Percentiles rank a stretch among this genome's conserved stretches.
Conservation (phyloP, 192 early-diverging fungal genomes). For the Dissophora globulifera region DNA sequence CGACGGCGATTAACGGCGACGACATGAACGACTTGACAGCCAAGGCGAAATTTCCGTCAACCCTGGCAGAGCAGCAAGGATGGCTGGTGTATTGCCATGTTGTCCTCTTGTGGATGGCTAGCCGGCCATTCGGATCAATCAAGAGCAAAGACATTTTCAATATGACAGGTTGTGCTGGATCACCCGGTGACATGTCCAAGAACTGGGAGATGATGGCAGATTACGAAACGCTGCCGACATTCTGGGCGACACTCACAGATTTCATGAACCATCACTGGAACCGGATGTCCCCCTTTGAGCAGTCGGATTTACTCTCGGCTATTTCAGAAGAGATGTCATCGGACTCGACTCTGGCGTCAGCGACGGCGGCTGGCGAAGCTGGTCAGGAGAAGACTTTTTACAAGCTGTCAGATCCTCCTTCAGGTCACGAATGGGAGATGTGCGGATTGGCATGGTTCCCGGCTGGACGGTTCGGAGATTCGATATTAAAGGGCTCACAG, state of each 20-base stretch:
- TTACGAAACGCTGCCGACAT: conserved; percentile 27
- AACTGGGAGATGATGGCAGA: too few species aligned
- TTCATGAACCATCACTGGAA: conserved; percentile 52
- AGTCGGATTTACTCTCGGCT: conserved; percentile 45
- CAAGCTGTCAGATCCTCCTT: conserved; percentile 42
- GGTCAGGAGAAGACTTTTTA: conserved; percentile 10
- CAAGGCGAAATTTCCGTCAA: background rate
- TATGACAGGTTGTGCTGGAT: conserved; percentile 34
- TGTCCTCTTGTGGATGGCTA: conserved; percentile 65
- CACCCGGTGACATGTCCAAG: too few species aligned
- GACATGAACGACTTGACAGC: too few species aligned
- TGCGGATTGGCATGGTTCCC: conserved; percentile 62
- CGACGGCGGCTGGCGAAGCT: background rate
- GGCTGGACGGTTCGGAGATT: conserved; percentile 3
- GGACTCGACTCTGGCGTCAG: background rate
- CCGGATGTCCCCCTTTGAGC: conserved; percentile 46
- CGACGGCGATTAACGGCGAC: too few species aligned
- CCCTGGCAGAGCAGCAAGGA: conserved; percentile 37
- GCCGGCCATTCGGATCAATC: conserved; percentile 37
- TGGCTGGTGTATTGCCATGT: conserved; percentile 63
- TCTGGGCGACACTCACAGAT: conserved; percentile 45
- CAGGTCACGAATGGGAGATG: conserved; percentile 62
- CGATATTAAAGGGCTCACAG: conserved; percentile 27
- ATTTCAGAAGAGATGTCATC: conserved; percentile 34
- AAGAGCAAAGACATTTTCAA: conserved; percentile 15